These are phyloP conservation scores for Hortiboletus campestris DNA, from an alignment of 768 basidiomycete species.

Conservation along the genomic window DNA sequence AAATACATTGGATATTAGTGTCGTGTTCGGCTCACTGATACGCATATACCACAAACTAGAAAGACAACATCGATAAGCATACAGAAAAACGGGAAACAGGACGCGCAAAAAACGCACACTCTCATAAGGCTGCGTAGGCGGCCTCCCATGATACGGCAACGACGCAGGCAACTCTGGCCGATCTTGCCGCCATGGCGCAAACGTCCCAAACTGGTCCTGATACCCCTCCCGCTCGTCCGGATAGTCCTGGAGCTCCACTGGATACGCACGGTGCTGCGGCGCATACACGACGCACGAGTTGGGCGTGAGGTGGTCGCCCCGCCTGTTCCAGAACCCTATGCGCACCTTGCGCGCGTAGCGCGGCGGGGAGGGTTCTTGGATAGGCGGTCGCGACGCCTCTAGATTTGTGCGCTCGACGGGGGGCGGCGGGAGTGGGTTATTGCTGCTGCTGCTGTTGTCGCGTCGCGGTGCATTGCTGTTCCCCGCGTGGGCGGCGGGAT, in stretches of 20 bases:
- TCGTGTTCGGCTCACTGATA: conserved; percentile 24
- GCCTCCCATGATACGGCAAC: conserved; percentile 53
- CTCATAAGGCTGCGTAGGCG: conserved; percentile 56
- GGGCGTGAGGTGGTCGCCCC: conserved; percentile 66
- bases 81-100: not conserved
- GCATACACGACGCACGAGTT: conserved; percentile 64
- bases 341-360: conserved; percentile 39
- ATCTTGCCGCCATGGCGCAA: conserved; percentile 39
- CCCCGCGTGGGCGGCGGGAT: not conserved
- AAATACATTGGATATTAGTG: conserved; percentile 11
- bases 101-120: conserved; percentile 34
- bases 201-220: conserved; percentile 48
- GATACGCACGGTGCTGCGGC: conserved; percentile 53
- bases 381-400: conserved; percentile 28
- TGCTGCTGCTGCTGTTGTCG: conserved; percentile 3
- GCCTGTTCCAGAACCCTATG: conserved; percentile 69
- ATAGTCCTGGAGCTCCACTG: conserved; percentile 58
- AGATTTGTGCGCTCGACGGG: conserved; percentile 24
- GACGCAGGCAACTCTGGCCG: conserved; percentile 62
- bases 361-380: conserved; percentile 31
- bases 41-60: conserved; percentile 42
- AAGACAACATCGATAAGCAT: not conserved
- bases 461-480: conserved; percentile 5
- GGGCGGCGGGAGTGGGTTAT: conserved; percentile 31
- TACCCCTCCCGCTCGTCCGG: conserved; percentile 56